Conservation (phyloP, 129 eudicot genomes). For the Mikania micrantha region DNA sequence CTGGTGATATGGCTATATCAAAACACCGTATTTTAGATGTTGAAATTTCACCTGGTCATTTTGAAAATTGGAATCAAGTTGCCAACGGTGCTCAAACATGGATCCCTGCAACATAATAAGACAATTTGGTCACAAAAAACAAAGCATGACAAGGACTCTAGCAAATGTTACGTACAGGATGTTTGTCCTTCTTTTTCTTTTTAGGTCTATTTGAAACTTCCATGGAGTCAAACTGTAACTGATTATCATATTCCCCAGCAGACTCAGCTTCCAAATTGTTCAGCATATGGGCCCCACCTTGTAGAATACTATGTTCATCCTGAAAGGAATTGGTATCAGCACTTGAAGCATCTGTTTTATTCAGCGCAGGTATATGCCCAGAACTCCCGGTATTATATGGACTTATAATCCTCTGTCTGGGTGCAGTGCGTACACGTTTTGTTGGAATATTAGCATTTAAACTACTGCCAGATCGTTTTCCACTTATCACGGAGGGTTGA, state of each 20-base stretch:
- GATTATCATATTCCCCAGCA: slow-evolving; percentile 51
- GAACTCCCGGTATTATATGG: slow-evolving; percentile 29
- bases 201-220: slow-evolving; percentile 60
- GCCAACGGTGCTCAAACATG: slow-evolving; percentile 64
- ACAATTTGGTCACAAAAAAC: background rate
- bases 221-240: slow-evolving; percentile 44
- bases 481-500: slow-evolving; percentile 42
- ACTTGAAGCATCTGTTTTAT: slow-evolving; percentile 74
- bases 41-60: slow-evolving; percentile 57
- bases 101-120: slow-evolving; percentile 38
- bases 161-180: slow-evolving; percentile 45
- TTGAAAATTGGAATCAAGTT: slow-evolving; percentile 48
- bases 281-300: slow-evolving; percentile 46
- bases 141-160: background rate
- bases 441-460: slow-evolving; percentile 62
- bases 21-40: background rate
- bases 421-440: slow-evolving; percentile 75
- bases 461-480: slow-evolving; percentile 57
- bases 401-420: slow-evolving; percentile 63
- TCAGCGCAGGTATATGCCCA: slow-evolving; percentile 27
- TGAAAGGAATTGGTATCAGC: slow-evolving; percentile 85
- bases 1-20: background rate
- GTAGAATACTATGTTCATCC: slow-evolving; percentile 46
- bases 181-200: slow-evolving; percentile 75
- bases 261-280: slow-evolving; percentile 67